Percentiles rank a stretch among this genome's conserved stretches.
Evolutionary conservation across 2,329 filamentous ascomycete genomes (phyloP).

Genomic region (Hymenoscyphus fraxineus): DNA sequence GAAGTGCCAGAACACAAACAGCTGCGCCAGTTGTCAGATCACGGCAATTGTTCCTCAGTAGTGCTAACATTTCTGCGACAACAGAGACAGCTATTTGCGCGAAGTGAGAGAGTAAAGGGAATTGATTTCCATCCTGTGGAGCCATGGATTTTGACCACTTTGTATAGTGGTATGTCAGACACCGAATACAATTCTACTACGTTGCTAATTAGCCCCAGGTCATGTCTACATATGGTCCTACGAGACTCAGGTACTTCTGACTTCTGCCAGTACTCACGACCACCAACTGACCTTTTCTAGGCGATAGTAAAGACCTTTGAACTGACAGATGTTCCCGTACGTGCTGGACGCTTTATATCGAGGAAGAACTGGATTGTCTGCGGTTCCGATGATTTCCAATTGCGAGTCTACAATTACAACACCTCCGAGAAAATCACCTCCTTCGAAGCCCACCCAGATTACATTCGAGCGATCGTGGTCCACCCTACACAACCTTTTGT

Average conservation of each 20-base stretch:
- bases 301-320: slow-evolving; percentile 98
- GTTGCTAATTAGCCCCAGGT: slow-evolving; percentile 50
- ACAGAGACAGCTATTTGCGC: slow-evolving; percentile 77
- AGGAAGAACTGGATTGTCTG: slow-evolving; percentile 99
- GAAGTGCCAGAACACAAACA: slow-evolving; percentile 19
- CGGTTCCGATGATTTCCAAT: slow-evolving; percentile 86
- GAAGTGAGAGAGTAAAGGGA: slow-evolving; percentile 93
- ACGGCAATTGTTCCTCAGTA: not conserved
- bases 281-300: slow-evolving; percentile 35
- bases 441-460: slow-evolving; percentile 97
- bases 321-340: slow-evolving; percentile 94
- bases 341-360: slow-evolving; percentile 92
- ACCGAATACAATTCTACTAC: slow-evolving; percentile 20
- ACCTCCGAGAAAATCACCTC: slow-evolving; percentile 97
- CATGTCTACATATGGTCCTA: slow-evolving; percentile 99
- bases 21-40: slow-evolving; percentile 20
- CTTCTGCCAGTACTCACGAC: not conserved
- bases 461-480: slow-evolving; percentile 93
- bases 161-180: slow-evolving; percentile 76
- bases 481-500: slow-evolving; percentile 96
- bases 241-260: slow-evolving; percentile 68
- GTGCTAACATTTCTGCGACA: not conserved
- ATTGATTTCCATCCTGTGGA: slow-evolving; percentile 97
- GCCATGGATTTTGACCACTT: slow-evolving; percentile 92
- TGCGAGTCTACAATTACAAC: slow-evolving; percentile 97